phyloP scores from a whole-genome alignment of 192 early-diverging fungal genomes.

The Rhizoclosmatium sp. region DNA sequence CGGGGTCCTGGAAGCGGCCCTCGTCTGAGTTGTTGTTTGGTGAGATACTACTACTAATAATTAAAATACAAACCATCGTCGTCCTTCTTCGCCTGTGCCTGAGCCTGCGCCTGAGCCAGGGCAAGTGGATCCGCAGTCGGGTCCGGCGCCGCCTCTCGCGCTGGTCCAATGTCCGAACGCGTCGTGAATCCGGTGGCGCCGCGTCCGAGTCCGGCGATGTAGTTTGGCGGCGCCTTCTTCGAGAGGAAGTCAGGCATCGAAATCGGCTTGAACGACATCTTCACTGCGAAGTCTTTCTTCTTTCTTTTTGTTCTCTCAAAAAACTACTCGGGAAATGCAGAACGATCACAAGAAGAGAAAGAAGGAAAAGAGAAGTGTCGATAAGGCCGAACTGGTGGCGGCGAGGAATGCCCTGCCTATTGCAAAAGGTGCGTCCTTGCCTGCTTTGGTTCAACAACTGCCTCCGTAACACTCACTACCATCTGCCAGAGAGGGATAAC shows the following conservation, averaged over 20 bases:
- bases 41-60: neutral
- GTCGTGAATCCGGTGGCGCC: slow-evolving; percentile 99
- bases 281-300: neutral
- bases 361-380: neutral
- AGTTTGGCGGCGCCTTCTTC: slow-evolving; percentile 92
- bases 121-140: slow-evolving; percentile 29
- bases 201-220: slow-evolving; percentile 96
- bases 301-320: neutral
- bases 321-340: neutral
- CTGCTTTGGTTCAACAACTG: no score
- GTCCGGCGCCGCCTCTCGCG: slow-evolving; percentile 70
- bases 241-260: slow-evolving; percentile 79
- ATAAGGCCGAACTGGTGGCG: neutral
- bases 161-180: slow-evolving; percentile 96
- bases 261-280: neutral
- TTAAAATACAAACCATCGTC: slow-evolving; percentile 22
- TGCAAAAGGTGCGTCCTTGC: neutral
- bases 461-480: no score
- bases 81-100: slow-evolving; percentile 40
- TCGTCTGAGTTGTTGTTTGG: slow-evolving; percentile 48
- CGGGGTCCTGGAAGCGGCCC: slow-evolving; percentile 85
- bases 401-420: neutral
- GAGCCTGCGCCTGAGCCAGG: slow-evolving; percentile 34
- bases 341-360: neutral
- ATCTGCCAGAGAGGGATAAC: slow-evolving; percentile 8